Percentiles rank a stretch among this genome's conserved stretches.
Evolutionary conservation across 2,329 filamentous ascomycete genomes (phyloP).

Genomic region (Aspergillus fijiensis): DNA sequence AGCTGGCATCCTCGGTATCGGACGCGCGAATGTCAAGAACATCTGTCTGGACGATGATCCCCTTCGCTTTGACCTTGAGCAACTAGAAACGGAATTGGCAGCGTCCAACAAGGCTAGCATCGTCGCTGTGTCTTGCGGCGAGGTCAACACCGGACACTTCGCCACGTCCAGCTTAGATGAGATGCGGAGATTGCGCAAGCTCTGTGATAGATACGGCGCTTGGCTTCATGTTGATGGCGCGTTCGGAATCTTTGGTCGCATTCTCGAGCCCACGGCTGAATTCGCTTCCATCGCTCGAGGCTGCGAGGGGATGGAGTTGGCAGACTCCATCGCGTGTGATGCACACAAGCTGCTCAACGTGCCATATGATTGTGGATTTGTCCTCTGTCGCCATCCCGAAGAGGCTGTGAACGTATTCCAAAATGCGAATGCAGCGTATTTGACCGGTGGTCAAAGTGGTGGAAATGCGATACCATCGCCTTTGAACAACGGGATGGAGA

Average conservation of each 20-base stretch:
- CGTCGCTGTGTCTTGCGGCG: constrained; percentile 77
- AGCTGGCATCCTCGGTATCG: constrained; percentile 77
- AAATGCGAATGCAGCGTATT: constrained; percentile 84
- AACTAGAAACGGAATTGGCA: constrained; percentile 61
- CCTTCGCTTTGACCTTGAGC: constrained; percentile 68
- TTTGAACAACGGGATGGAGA: constrained; percentile 83
- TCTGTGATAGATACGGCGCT: constrained; percentile 71
- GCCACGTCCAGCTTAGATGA: constrained; percentile 61
- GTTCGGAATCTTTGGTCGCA: constrained; percentile 78
- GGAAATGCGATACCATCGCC: constrained; percentile 66
- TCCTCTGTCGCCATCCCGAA: constrained; percentile 67
- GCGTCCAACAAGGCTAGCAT: constrained; percentile 63
- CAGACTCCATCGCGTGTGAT: constrained; percentile 83
- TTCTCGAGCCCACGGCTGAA: constrained; percentile 58
- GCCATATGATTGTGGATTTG: constrained; percentile 90
- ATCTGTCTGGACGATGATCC: constrained; percentile 53
- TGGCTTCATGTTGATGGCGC: constrained; percentile 93
- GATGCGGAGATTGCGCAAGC: constrained; percentile 60
- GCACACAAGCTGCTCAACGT: constrained; percentile 93
- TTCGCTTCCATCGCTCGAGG: constrained; percentile 55
- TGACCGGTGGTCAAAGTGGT: constrained; percentile 47
- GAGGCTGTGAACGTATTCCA: constrained; percentile 66
- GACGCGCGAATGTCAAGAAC: constrained; percentile 65
- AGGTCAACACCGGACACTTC: constrained; percentile 87
- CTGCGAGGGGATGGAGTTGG: constrained; percentile 69